Evolutionary conservation across 108 stramenopile genomes (phyloP).

Genomic region (Mayamaea pseudoterrestris): DNA sequence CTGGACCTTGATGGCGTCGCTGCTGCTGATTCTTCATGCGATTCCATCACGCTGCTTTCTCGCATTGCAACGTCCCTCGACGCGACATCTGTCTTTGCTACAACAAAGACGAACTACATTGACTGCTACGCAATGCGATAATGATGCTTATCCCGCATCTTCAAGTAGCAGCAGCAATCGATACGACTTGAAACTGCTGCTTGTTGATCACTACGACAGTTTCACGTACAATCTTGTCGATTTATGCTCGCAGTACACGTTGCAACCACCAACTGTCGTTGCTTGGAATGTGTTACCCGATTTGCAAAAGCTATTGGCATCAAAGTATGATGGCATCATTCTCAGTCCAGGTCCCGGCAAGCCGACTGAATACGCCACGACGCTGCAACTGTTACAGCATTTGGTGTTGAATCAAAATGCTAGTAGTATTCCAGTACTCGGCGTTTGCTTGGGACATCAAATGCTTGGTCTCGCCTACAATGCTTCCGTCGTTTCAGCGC

Average conservation of each 20-base stretch:
- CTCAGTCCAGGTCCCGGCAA: constrained; percentile 85
- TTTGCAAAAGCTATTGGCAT: constrained; percentile 7
- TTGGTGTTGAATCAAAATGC: constrained; percentile 34
- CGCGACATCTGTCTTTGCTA: too few species aligned
- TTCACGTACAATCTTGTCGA: constrained; percentile 94
- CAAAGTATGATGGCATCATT: constrained; percentile 52
- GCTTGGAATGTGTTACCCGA: constrained; percentile 40
- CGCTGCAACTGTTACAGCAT: too few species aligned
- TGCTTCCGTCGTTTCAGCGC: constrained; percentile 23
- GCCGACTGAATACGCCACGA: constrained; percentile 25
- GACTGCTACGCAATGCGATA: too few species aligned
- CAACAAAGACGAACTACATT: too few species aligned
- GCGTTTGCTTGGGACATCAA: constrained; percentile 92
- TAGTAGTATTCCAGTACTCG: constrained; percentile 64
- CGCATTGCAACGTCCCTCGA: too few species aligned
- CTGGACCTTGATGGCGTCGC: too few species aligned
- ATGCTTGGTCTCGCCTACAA: constrained; percentile 67
- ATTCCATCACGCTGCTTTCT: too few species aligned
- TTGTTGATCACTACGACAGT: constrained; percentile 94
- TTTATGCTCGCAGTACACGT: constrained; percentile 57
- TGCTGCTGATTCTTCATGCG: too few species aligned
- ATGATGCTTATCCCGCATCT: too few species aligned
- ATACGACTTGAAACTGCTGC: constrained; percentile 51
- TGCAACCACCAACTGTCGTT: constrained; percentile 60
- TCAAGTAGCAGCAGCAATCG: too few species aligned